Percentiles rank a stretch among this genome's conserved stretches.
Evolutionary conservation across 169 alveolate species (phyloP).

Genomic region (Plasmodium inui): DNA sequence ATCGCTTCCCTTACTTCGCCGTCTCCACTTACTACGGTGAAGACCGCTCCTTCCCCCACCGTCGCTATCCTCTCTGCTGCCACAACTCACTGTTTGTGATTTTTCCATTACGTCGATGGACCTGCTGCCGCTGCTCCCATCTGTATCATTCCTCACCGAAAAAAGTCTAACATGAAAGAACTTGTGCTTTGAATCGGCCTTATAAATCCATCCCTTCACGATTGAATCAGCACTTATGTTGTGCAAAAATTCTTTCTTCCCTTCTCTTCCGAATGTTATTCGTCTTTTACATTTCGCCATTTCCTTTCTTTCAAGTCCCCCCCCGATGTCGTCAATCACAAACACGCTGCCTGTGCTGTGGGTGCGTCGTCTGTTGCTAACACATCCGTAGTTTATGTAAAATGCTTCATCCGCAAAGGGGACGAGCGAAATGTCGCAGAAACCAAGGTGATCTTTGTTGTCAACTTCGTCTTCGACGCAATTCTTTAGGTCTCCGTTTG

Average conservation of each 20-base stretch:
- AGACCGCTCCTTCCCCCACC: background rate
- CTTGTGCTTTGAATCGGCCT: conserved; percentile 24
- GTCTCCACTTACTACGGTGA: background rate
- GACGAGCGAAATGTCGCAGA: conserved; percentile 55
- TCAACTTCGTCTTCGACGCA: conserved; percentile 1
- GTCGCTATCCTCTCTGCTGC: background rate
- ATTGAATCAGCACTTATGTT: conserved; percentile 28
- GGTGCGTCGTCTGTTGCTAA: background rate
- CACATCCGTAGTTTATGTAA: conserved; percentile 72
- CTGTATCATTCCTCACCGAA: conserved; percentile 8
- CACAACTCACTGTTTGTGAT: background rate
- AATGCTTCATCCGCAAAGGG: conserved; percentile 39
- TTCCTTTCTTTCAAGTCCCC: background rate
- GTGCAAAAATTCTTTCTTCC: conserved; percentile 32
- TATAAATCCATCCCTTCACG: conserved; percentile 73
- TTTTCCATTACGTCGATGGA: background rate
- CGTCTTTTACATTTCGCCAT: conserved; percentile 28
- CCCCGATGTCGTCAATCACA: conserved; percentile 31
- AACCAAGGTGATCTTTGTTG: conserved; percentile 23
- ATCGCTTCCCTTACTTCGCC: background rate
- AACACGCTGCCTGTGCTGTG: conserved; percentile 1
- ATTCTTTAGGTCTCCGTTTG: background rate
- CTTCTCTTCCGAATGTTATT: conserved; percentile 29
- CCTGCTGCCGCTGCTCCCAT: background rate
- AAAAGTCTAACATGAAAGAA: conserved; percentile 51